Base-by-base conservation (phyloP, 345 rosid genomes). In the Lepidium aucheri region DNA sequence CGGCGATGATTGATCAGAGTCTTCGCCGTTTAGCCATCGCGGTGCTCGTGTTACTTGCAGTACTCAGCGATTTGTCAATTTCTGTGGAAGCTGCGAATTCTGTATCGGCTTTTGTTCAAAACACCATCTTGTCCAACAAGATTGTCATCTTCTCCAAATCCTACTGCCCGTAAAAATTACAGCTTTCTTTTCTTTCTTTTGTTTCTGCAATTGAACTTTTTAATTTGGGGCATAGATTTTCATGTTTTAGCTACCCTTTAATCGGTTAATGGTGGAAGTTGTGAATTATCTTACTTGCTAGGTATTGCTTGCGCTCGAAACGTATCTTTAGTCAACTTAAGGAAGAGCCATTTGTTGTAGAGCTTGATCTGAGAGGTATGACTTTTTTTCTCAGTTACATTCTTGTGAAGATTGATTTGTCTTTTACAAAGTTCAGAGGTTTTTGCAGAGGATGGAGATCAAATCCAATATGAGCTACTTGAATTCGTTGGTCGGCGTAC, bases 101-200 rank as follows among this genome's bases (percentile, higher is more conserved):
- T 50, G 84, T 84, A 8, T 80, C 96, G 0, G 97, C 88, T 28
- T 88, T 83, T 39, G 97, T 91, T n/a, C 96, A 86, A 66, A 80
- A 90, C 79, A 59, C 77, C 46, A 86, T 91, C 74, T 84, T 80
- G 81, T 91, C 97, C 76, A 81, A 88, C 84, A 83, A 78, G 84
- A 89, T 89, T 51, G 91, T 87, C 73, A 81, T 89, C 68, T 92
- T 92, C 87, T 92, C 98, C 78, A 92, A 92, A 46, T 92, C 98
- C 9, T 92, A 89, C 70, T 92, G 98, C 85, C 97, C 98, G 97
- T 92, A 79, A 26, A 26, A 5, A 32, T 9, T 62, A 50, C 42
- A 59, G 7, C 33, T 53, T 28, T 26, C 26, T 61, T 16, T 20
- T 35, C 17, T 28, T 9, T 36, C 33, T 36, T 49, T 13, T 4